phyloP scores from a whole-genome alignment of 2,329 filamentous ascomycete species.

The Westerdykella sp. region DNA sequence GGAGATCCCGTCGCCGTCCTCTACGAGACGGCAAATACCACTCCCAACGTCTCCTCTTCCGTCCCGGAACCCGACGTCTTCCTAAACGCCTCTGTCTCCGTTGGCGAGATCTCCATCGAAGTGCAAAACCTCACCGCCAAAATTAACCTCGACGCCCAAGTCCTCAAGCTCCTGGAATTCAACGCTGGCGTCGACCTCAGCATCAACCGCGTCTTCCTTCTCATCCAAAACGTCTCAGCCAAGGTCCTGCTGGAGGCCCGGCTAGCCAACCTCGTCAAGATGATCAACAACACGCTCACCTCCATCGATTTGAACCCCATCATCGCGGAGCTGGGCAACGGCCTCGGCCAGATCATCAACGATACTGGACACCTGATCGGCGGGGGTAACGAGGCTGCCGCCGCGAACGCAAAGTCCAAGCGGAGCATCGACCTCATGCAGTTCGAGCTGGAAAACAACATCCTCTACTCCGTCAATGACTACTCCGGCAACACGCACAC shows the following conservation, averaged over 20 bases:
- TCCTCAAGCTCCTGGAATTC: constrained; percentile 54
- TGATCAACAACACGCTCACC: constrained; percentile 54
- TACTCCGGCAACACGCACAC: constrained; percentile 50
- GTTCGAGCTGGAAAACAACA: constrained; percentile 51
- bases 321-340: constrained; percentile 50
- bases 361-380: constrained; percentile 22
- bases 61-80: constrained; percentile 52
- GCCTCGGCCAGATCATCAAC: constrained; percentile 46
- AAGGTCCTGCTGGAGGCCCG: constrained; percentile 55
- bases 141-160: constrained; percentile 55
- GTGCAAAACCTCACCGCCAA: constrained; percentile 57
- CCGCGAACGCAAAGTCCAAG: constrained; percentile 12
- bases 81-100: constrained; percentile 53
- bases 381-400: constrained; percentile 6
- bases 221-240: constrained; percentile 54
- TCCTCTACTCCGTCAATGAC: constrained; percentile 57
- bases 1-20: constrained; percentile 47
- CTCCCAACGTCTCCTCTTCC: constrained; percentile 38
- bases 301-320: constrained; percentile 58
- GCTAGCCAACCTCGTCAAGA: constrained; percentile 53
- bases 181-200: constrained; percentile 55
- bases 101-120: constrained; percentile 54
- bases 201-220: constrained; percentile 49
- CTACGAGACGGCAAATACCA: constrained; percentile 51
- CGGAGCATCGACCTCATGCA: constrained; percentile 28